These are phyloP conservation scores for Tulasnella calospora DNA, from an alignment of 768 basidiomycete genomes.

Conservation along the genomic window DNA sequence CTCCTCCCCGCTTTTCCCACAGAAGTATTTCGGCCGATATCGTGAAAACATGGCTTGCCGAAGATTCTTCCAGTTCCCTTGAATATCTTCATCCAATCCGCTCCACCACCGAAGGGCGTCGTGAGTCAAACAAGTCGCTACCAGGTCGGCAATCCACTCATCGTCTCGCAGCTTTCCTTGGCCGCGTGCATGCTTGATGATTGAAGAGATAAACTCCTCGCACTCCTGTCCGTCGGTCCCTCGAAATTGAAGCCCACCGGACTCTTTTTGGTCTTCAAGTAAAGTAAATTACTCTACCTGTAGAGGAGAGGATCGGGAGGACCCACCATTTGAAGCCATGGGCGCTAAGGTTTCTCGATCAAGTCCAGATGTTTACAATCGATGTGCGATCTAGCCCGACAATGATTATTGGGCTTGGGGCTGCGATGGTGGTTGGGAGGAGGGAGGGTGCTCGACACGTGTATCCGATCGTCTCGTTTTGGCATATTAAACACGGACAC, in stretches of 20 bases:
- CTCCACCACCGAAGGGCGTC: not conserved
- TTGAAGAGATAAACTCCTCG: not conserved
- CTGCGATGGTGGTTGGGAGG: too few relatives aligned
- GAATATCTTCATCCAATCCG: not conserved
- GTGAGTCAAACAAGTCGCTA: not conserved
- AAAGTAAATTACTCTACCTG: too few relatives aligned
- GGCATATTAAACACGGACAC: too few relatives aligned
- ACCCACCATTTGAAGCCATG: too few relatives aligned
- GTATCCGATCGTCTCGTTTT: too few relatives aligned
- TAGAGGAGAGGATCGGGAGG: too few relatives aligned
- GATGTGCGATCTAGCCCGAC: too few relatives aligned
- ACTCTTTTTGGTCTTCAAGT: not conserved
- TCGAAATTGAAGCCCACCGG: not conserved
- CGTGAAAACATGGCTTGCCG: not conserved
- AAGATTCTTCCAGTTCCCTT: not conserved
- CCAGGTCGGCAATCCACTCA: not conserved
- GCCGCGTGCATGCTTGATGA: slow-evolving; percentile 8
- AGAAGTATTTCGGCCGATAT: not conserved
- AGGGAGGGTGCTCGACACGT: too few relatives aligned
- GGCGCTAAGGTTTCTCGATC: too few relatives aligned
- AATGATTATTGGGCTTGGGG: too few relatives aligned
- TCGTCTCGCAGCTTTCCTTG: not conserved
- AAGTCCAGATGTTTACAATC: too few relatives aligned
- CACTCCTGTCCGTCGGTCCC: not conserved
- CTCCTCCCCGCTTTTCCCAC: not conserved